Evolutionary conservation across 2,329 filamentous ascomycete species (phyloP).

Genomic region (Claviceps sp.): DNA sequence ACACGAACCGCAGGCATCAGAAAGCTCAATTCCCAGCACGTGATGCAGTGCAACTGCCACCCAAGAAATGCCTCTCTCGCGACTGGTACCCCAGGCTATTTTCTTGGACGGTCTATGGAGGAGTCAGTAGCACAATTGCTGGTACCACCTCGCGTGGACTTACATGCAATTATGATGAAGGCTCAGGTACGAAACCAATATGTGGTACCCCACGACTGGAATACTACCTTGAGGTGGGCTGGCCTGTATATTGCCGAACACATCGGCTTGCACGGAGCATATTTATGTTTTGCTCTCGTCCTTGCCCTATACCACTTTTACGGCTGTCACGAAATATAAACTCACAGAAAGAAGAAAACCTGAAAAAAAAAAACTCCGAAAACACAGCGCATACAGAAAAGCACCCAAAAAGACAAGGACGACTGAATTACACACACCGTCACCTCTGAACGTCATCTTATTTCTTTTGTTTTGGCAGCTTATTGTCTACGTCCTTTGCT

Average conservation of each 20-base stretch:
- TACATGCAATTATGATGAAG: neutral
- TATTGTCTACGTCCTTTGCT: neutral
- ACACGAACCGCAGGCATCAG: constrained; percentile 49
- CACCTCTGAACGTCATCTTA: neutral
- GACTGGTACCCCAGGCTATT: neutral
- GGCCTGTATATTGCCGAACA: too few relatives aligned
- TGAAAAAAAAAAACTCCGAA: too few relatives aligned
- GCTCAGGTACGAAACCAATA: neutral
- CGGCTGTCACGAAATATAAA: constrained; percentile 3
- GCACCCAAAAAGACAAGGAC: too few relatives aligned
- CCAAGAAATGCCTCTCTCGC: neutral
- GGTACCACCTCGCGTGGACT: neutral
- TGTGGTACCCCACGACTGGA: neutral
- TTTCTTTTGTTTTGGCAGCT: neutral
- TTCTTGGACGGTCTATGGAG: neutral
- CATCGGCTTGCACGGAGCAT: neutral
- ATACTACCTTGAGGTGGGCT: neutral
- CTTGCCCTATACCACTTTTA: neutral
- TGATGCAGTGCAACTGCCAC: constrained; percentile 19
- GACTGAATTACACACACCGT: neutral
- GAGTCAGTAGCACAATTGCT: neutral
- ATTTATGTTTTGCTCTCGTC: neutral
- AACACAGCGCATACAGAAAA: too few relatives aligned
- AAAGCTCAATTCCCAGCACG: constrained; percentile 39
- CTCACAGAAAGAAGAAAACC: too few relatives aligned